A percentile compares a stretch with the other conserved stretches of the same genome.
Conservation (phyloP, 2,329 filamentous ascomycete genomes). For the Clarireedia monteithiana region DNA sequence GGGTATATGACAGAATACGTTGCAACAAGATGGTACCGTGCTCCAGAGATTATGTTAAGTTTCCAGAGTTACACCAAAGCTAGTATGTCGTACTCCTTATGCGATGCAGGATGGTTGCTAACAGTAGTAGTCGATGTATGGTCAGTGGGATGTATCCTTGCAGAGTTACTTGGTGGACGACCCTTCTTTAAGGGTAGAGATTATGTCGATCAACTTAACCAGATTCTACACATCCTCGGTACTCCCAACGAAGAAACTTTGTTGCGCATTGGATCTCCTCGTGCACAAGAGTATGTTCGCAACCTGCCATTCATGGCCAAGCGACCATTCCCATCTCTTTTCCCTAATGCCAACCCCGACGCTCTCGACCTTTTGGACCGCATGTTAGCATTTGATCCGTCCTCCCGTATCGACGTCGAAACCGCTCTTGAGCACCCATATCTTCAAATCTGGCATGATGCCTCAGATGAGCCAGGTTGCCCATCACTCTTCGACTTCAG, state of each 20-base stretch:
- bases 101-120: constrained; percentile 6
- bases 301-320: constrained; percentile 95
- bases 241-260: constrained; percentile 95
- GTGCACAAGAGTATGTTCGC: constrained; percentile 96
- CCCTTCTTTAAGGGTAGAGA: constrained; percentile 99
- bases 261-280: constrained; percentile 84
- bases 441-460: constrained; percentile 92
- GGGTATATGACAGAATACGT: constrained; percentile 99
- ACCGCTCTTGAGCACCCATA: constrained; percentile 94
- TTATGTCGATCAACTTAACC: constrained; percentile 98
- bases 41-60: constrained; percentile 98
- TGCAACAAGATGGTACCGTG: constrained; percentile 96
- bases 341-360: constrained; percentile 92
- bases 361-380: constrained; percentile 90
- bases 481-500: constrained; percentile 95
- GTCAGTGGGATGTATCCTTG: constrained; percentile 97
- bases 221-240: constrained; percentile 95
- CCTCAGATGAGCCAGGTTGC: constrained; percentile 89
- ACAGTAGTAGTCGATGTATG: constrained; percentile 80
- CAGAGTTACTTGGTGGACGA: constrained; percentile 88
- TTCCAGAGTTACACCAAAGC: constrained; percentile 99
- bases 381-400: constrained; percentile 96
- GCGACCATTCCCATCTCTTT: constrained; percentile 78
- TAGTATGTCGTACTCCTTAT: constrained; percentile 58
- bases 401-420: constrained; percentile 87